phyloP scores from a whole-genome alignment of 345 rosid species.

The Salix suchowensis region DNA sequence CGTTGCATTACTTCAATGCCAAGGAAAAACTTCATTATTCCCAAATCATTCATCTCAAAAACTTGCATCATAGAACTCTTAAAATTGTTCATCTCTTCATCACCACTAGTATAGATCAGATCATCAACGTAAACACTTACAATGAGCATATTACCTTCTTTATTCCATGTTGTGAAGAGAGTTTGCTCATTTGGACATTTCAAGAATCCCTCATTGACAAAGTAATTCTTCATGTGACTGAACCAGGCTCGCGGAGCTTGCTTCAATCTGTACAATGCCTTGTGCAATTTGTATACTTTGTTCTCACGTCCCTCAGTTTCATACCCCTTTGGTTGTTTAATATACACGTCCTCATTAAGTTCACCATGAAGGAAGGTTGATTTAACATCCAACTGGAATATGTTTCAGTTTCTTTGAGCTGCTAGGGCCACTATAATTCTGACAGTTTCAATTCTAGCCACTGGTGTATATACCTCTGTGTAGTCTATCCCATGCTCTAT shows the following conservation, averaged over 20 bases:
- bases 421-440: not conserved
- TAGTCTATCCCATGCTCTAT: too few relatives aligned
- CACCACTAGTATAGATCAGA: not conserved
- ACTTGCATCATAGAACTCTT: not conserved
- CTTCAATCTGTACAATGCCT: not conserved
- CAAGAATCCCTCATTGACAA: not conserved
- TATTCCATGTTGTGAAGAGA: rapidly evolving
- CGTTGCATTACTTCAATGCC: not conserved
- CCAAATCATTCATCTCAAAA: not conserved
- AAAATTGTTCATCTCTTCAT: not conserved
- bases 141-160: not conserved
- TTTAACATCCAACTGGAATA: not conserved
- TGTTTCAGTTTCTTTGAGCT: not conserved
- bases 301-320: not conserved
- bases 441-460: too few relatives aligned
- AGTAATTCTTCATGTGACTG: not conserved
- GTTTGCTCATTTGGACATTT: not conserved
- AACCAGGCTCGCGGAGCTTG: not conserved
- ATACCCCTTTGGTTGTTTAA: not conserved
- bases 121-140: not conserved
- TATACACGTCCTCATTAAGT: not conserved
- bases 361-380: not conserved
- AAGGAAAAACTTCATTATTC: not conserved
- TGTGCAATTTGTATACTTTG: not conserved
- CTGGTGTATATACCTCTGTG: too few relatives aligned